A percentile compares a stretch with the other conserved stretches of the same genome.
Conservation (phyloP, 2,329 filamentous ascomycete species). For the Apiospora pterosperma region DNA sequence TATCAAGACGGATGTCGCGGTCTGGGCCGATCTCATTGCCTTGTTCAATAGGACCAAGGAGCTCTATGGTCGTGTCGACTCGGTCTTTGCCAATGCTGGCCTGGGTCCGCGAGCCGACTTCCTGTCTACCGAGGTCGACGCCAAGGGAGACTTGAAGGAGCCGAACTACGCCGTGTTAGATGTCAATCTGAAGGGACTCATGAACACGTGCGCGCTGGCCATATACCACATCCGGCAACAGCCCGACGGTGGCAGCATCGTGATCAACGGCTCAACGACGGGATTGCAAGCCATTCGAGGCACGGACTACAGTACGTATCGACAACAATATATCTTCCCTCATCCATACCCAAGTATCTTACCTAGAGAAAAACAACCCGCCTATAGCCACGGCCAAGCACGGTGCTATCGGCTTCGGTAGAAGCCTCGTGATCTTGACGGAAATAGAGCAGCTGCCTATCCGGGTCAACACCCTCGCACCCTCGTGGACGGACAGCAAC, state of each 20-base stretch:
- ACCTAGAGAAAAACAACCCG: background rate
- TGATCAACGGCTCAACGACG: slow-evolving; percentile 49
- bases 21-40: slow-evolving; percentile 45
- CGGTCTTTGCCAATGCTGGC: slow-evolving; percentile 69
- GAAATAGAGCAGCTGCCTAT: slow-evolving; percentile 37
- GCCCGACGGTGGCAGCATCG: slow-evolving; percentile 46
- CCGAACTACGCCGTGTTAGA: slow-evolving; percentile 41
- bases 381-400: slow-evolving; percentile 47
- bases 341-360: background rate
- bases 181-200: slow-evolving; percentile 45
- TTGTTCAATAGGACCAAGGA: slow-evolving; percentile 50
- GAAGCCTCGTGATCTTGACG: slow-evolving; percentile 40
- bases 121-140: slow-evolving; percentile 42
- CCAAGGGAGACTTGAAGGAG: slow-evolving; percentile 44
- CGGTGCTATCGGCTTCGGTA: slow-evolving; percentile 50
- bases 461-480: slow-evolving; percentile 53
- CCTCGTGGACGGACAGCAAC: slow-evolving; percentile 51
- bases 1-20: slow-evolving; percentile 42
- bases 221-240: slow-evolving; percentile 48
- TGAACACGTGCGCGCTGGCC: slow-evolving; percentile 47
- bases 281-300: slow-evolving; percentile 47
- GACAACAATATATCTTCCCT: background rate
- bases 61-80: slow-evolving; percentile 72
- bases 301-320: slow-evolving; percentile 43
- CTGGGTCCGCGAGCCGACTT: slow-evolving; percentile 44